These are phyloP conservation scores for Furcasterigmium sp. DNA, from an alignment of 2,329 filamentous ascomycete species.

Conservation along the genomic window DNA sequence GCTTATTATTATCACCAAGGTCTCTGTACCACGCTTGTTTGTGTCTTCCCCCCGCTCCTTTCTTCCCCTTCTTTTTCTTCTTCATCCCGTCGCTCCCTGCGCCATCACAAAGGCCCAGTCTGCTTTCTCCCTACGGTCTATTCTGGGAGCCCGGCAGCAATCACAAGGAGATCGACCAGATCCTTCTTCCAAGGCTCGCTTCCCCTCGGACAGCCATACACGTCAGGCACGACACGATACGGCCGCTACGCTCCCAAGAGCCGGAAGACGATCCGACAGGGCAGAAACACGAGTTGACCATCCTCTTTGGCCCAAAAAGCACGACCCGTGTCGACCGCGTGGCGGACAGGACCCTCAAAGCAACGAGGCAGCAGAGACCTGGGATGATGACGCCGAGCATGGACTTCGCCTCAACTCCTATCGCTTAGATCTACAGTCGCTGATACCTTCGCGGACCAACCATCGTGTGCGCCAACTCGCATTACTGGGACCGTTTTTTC, in stretches of 20 bases:
- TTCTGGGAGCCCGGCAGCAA: background rate
- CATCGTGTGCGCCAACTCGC: background rate
- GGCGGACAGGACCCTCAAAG: background rate
- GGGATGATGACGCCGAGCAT: conserved; percentile 9
- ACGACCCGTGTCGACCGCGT: background rate
- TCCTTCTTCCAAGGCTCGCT: background rate
- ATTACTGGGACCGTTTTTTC: conserved; percentile 1
- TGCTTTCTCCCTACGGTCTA: background rate
- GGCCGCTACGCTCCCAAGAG: background rate
- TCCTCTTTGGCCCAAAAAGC: background rate
- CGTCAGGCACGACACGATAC: background rate
- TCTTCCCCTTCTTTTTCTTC: conserved; percentile 5
- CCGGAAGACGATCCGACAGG: background rate
- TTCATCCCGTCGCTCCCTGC: conserved; percentile 5
- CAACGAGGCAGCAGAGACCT: background rate
- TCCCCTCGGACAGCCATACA: background rate
- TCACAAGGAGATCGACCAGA: no score
- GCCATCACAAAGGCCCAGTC: background rate
- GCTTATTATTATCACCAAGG: conserved; percentile 3
- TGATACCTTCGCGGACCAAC: background rate
- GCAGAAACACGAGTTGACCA: background rate
- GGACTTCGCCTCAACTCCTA: conserved; percentile 10
- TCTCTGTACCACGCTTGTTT: background rate
- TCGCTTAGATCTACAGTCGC: conserved; percentile 5
- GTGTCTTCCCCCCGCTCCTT: background rate